Conservation (phyloP, 108 stramenopile genomes). For the Conticribra guillardii region DNA sequence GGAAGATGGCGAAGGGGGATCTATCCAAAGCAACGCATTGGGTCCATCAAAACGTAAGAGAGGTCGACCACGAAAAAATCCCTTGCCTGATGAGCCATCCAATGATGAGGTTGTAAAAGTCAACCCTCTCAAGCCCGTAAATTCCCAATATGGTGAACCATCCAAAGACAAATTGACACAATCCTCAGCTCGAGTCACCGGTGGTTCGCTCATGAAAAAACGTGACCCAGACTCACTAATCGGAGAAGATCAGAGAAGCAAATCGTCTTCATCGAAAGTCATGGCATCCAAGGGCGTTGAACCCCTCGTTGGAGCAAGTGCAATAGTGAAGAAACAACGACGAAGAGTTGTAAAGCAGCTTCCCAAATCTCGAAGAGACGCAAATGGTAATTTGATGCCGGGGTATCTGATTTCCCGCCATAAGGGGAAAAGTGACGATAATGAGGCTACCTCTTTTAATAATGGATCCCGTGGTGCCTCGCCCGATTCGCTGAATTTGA, state of each 20-base stretch:
- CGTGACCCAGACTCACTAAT: conserved; percentile 17
- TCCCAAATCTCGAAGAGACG: conserved; percentile 39
- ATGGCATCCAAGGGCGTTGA: conserved; percentile 17
- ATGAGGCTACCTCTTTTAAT: too few species aligned
- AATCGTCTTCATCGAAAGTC: conserved; percentile 1
- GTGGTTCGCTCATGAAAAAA: conserved; percentile 33
- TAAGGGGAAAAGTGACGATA: not conserved
- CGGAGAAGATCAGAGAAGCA: not conserved
- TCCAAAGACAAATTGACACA: not conserved
- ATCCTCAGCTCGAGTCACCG: conserved; percentile 23
- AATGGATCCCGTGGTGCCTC: too few species aligned
- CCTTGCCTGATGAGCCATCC: conserved; percentile 1
- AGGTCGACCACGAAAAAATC: conserved; percentile 28
- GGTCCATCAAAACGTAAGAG: conserved; percentile 2
- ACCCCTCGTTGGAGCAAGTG: conserved; percentile 28
- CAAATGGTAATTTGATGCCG: conserved; percentile 18
- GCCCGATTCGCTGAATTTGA: conserved; percentile 49
- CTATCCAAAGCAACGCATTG: not conserved
- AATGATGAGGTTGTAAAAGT: not conserved
- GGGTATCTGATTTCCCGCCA: not conserved
- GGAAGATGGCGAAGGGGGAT: not conserved
- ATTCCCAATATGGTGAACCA: not conserved
- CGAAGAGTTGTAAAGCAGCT: conserved; percentile 33
- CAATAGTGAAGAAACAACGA: conserved; percentile 37
- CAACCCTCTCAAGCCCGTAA: conserved; percentile 5